These are phyloP conservation scores for Ambrosia artemisiifolia DNA, from an alignment of 129 eudicot species.

Conservation along the genomic window DNA sequence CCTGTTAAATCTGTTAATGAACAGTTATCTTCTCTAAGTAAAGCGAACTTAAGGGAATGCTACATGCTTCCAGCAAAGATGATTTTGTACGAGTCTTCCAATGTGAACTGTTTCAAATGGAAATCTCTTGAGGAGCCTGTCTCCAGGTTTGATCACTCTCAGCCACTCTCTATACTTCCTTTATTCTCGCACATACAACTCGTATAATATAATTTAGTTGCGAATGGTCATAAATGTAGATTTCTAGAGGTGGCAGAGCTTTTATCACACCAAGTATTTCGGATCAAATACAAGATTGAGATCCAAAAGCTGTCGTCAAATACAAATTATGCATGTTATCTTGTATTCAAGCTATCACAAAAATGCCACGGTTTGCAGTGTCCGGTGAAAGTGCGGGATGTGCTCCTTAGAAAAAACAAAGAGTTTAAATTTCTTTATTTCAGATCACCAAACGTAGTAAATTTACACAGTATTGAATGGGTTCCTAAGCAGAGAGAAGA, in stretches of 20 bases:
- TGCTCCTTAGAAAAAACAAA: neutral
- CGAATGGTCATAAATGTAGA: no score
- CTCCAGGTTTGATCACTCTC: neutral
- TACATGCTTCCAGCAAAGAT: conserved; percentile 10
- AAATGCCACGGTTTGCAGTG: neutral
- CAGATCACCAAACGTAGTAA: neutral
- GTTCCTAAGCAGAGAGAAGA: neutral
- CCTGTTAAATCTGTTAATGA: neutral
- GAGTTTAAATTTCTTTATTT: neutral
- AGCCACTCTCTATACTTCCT: no score
- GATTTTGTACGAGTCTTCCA: neutral
- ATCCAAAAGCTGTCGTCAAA: no score
- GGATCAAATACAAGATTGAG: no score
- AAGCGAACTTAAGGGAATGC: neutral
- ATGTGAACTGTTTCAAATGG: neutral
- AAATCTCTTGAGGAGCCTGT: neutral
- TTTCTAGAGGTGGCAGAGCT: no score
- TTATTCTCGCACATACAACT: no score
- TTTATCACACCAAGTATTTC: no score
- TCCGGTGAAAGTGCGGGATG: neutral
- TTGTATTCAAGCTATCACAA: neutral
- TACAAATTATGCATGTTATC: neutral
- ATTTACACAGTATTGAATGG: neutral
- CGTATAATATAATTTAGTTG: no score
- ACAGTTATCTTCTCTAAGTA: neutral